Conservation (phyloP, 192 early-diverging fungal species). For the Podochytrium sp. region DNA sequence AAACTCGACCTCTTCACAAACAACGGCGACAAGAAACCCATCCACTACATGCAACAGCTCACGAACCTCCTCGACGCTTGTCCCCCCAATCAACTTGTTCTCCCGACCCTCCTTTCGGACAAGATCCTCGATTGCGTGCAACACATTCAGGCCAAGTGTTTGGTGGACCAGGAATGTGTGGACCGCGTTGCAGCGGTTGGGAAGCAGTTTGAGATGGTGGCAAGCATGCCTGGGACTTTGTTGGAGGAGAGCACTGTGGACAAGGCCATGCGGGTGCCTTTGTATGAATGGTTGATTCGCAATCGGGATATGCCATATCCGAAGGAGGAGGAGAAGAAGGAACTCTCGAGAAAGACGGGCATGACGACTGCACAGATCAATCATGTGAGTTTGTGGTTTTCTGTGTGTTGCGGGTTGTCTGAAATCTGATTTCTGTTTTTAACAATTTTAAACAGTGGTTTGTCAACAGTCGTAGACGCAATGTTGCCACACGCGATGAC, state of each 20-base stretch:
- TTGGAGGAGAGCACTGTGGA: not conserved
- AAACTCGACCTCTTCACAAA: not conserved
- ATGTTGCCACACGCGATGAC: constrained; percentile 17
- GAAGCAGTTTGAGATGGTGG: not conserved
- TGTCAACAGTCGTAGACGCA: constrained; percentile 11
- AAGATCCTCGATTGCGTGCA: not conserved
- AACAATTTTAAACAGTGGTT: constrained; percentile 5
- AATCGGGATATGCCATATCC: constrained; percentile 18
- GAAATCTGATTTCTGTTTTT: not conserved
- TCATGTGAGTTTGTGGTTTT: not conserved
- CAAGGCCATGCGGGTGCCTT: not conserved
- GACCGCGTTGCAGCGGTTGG: not conserved
- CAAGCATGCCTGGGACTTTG: constrained; percentile 3
- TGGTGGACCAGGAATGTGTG: constrained; percentile 16
- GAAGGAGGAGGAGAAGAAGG: constrained; percentile 14
- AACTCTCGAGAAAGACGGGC: constrained; percentile 5
- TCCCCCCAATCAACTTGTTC: not conserved
- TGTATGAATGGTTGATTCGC: constrained; percentile 26
- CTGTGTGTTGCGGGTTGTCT: not conserved
- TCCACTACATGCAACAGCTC: not conserved
- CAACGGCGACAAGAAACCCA: not conserved
- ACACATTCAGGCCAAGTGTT: constrained; percentile 5
- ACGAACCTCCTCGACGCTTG: not conserved
- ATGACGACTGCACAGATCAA: constrained; percentile 7
- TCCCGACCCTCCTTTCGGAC: not conserved